These are phyloP conservation scores for Lentinula novae-zelandiae DNA, from an alignment of 1,284 basidiomycete species.

Conservation along the genomic window DNA sequence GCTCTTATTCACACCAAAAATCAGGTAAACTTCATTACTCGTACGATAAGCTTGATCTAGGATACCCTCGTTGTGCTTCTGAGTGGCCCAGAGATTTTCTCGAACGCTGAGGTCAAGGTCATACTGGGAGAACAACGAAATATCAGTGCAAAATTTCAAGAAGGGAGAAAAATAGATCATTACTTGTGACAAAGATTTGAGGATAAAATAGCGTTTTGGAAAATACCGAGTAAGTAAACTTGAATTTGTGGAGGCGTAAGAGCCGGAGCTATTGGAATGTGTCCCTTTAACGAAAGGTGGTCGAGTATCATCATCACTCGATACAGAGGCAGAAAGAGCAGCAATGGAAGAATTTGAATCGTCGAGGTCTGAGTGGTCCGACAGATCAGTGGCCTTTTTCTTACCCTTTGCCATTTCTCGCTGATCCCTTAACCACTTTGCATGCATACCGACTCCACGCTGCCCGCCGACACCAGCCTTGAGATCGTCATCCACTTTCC, in stretches of 20 bases:
- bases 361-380: slow-evolving; percentile 21
- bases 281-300: slow-evolving; percentile 21
- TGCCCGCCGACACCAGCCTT: slow-evolving; percentile 91
- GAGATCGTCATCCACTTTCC: slow-evolving; percentile 83
- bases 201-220: slow-evolving; percentile 86
- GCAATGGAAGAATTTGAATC: slow-evolving; percentile 29
- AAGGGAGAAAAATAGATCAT: not conserved
- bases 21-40: slow-evolving; percentile 80
- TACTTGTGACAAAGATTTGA: slow-evolving; percentile 85
- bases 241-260: slow-evolving; percentile 68
- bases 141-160: not conserved
- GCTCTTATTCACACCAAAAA: slow-evolving; percentile 91
- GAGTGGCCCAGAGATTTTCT: slow-evolving; percentile 86
- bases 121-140: slow-evolving; percentile 38
- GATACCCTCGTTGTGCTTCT: slow-evolving; percentile 88
- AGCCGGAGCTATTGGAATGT: slow-evolving; percentile 64
- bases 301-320: slow-evolving; percentile 38
- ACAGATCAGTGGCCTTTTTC: slow-evolving; percentile 10
- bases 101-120: slow-evolving; percentile 86
- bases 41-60: slow-evolving; percentile 90
- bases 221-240: slow-evolving; percentile 74
- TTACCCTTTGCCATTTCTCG: slow-evolving; percentile 30
- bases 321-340: slow-evolving; percentile 29
- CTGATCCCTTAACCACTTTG: slow-evolving; percentile 70
- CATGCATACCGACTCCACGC: slow-evolving; percentile 83